Percentiles rank a stretch among this genome's conserved stretches.
Evolutionary conservation across 2,329 filamentous ascomycete genomes (phyloP).

Genomic region (Beauveria australis): DNA sequence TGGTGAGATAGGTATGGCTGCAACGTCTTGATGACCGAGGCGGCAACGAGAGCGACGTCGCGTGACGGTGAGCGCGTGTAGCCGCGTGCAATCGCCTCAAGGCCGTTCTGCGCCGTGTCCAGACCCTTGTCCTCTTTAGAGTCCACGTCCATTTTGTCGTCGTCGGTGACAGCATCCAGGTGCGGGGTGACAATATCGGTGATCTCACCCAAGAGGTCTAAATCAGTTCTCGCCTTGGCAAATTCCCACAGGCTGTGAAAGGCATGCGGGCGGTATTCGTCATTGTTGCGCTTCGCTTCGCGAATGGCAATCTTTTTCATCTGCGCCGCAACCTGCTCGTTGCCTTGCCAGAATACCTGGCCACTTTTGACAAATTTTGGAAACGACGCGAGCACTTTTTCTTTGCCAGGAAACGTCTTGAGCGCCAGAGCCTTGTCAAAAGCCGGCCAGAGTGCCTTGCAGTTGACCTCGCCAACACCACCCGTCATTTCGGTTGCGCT

Average conservation of each 20-base stretch:
- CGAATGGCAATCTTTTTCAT: constrained; percentile 75
- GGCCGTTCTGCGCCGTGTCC: constrained; percentile 38
- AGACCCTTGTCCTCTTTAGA: constrained; percentile 37
- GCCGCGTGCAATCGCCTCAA: constrained; percentile 42
- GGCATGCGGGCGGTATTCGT: constrained; percentile 70
- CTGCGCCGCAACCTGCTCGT: constrained; percentile 46
- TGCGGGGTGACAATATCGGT: constrained; percentile 54
- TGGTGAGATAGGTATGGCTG: constrained; percentile 30
- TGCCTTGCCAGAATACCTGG: constrained; percentile 46
- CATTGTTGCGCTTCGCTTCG: constrained; percentile 88
- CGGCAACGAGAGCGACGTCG: constrained; percentile 29
- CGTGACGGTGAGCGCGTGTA: constrained; percentile 36
- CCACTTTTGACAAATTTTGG: constrained; percentile 66
- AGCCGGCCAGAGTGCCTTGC: constrained; percentile 68
- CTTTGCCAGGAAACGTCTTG: constrained; percentile 91
- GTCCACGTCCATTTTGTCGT: constrained; percentile 64
- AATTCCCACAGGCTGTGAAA: constrained; percentile 66
- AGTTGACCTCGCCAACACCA: constrained; percentile 50
- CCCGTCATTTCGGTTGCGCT: constrained; percentile 48
- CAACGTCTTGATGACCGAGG: constrained; percentile 31
- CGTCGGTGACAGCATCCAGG: constrained; percentile 49
- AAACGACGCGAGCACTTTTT: constrained; percentile 72
- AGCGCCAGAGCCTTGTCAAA: constrained; percentile 74
- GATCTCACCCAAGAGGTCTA: constrained; percentile 63
- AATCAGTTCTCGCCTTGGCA: constrained; percentile 56